Conservation (phyloP, 257 asterid genomes). For the Mentha longifolia region DNA sequence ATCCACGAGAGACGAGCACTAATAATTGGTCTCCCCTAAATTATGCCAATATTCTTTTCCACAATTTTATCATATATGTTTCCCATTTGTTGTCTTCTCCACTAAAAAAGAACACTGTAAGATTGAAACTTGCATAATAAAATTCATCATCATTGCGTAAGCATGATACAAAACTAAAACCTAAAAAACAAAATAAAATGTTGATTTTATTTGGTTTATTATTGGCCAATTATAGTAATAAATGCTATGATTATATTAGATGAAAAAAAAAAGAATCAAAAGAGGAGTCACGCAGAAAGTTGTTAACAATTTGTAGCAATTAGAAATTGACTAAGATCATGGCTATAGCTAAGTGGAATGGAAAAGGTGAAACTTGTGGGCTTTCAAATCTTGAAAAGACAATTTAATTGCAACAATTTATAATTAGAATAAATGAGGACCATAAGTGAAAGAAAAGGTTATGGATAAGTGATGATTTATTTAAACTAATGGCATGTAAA, state of each 20-base stretch:
- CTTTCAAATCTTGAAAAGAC: conserved; percentile 37
- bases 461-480: conserved; percentile 14
- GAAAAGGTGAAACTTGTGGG: conserved; percentile 37
- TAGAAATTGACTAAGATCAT: conserved; percentile 24
- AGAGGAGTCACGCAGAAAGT: conserved; percentile 25
- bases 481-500: background rate
- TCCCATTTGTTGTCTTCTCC: conserved; percentile 39
- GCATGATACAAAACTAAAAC: conserved; percentile 27
- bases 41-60: conserved; percentile 35
- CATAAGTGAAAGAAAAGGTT: background rate
- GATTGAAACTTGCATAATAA: conserved; percentile 1
- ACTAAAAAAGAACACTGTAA: conserved; percentile 14
- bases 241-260: conserved; percentile 6
- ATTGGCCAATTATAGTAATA: conserved; percentile 14
- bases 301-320: conserved; percentile 1
- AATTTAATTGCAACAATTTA: background rate
- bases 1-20: conserved; percentile 28
- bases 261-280: background rate
- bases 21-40: conserved; percentile 24
- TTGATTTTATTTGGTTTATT: background rate
- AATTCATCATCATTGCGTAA: conserved; percentile 43
- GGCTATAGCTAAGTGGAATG: conserved; percentile 23
- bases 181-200: background rate
- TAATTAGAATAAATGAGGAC: conserved; percentile 17
- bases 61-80: conserved; percentile 31